A percentile compares a stretch with the other conserved stretches of the same genome.
phyloP scores from a whole-genome alignment of 257 asterid species.

The Linaria vulgaris region DNA sequence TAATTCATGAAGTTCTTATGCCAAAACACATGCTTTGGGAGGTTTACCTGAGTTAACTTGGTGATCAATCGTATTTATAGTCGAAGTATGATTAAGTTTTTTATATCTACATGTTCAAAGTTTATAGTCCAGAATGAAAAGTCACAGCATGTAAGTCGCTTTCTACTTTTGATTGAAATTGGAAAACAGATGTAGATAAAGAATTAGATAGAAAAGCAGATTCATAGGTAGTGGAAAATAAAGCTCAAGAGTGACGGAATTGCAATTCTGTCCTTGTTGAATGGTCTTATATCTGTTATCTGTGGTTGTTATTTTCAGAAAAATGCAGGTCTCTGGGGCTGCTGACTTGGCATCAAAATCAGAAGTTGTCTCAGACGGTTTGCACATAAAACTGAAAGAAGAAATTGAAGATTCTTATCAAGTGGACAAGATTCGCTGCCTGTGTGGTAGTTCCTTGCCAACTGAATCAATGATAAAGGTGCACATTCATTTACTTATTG shows the following conservation, averaged over 20 bases:
- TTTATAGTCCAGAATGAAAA: slow-evolving; percentile 9
- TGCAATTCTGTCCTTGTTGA: slow-evolving; percentile 8
- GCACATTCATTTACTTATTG: slow-evolving; percentile 15
- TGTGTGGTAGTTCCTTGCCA: slow-evolving; percentile 71
- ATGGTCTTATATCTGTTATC: slow-evolving; percentile 13
- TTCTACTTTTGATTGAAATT: slow-evolving; percentile 14
- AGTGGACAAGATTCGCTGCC: slow-evolving; percentile 74
- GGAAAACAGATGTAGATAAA: slow-evolving; percentile 9
- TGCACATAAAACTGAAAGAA: slow-evolving; percentile 51
- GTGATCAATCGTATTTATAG: background rate
- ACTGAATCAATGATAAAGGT: slow-evolving; percentile 90
- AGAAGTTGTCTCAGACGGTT: slow-evolving; percentile 64
- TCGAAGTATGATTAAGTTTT: slow-evolving; percentile 19
- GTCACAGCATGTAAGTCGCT: slow-evolving; percentile 14
- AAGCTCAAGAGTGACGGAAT: slow-evolving; percentile 4
- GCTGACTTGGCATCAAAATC: slow-evolving; percentile 77
- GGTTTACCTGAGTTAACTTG: background rate
- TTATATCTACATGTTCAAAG: slow-evolving; percentile 4
- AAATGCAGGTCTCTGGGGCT: slow-evolving; percentile 88
- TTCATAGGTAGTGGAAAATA: slow-evolving; percentile 8
- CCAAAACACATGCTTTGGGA: slow-evolving; percentile 4
- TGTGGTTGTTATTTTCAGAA: slow-evolving; percentile 47
- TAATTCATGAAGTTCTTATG: slow-evolving; percentile 10
- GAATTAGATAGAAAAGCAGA: slow-evolving; percentile 5
- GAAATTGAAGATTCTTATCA: slow-evolving; percentile 65